Evolutionary conservation across 2,329 filamentous ascomycete genomes (phyloP), one percentile per base, ranked within the genome.

Genomic region (Pleomassaria siparia): DNA sequence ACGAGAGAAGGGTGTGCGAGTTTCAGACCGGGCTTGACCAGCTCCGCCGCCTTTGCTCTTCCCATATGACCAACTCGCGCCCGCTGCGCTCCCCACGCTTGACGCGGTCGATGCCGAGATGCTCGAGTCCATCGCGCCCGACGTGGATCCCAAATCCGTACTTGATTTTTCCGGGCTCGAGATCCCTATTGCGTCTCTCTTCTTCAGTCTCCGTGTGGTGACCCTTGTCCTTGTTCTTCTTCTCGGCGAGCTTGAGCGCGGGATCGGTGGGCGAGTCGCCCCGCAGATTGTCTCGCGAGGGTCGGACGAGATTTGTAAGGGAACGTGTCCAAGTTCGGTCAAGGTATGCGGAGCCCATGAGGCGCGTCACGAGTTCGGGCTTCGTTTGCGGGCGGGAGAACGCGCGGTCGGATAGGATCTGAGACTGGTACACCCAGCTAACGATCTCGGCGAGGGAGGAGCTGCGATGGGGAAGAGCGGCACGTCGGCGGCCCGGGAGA

Each of bases 371-470:
- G 16, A 96, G 78, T 54, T 91, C 86, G 0, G 76, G 76, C 54
- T 85, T 86, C n/a, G 79, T 84, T 22, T 78, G 76, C 2, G 86
- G 82, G 29, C 84, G 80, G 42, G 84, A 79, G 65, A 96, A 92
- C 0, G 87, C 81, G 9, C 84, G 78, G 62, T 96, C 91, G 4
- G 81, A 76, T 2, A 89, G 75, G 15, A 95, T 75, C 20, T 86
- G 85, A 35, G 85, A 85, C 56, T 86, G 85, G 49, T 88, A 84
- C 33, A 92, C 76, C 66, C 92, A 91, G 62, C 84, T 86, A 57
- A 95, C 80, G 18, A 91, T 77, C 65, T 91, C 89, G 1, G 88
- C 87, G 15, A 95, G 77, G 39, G 81, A 89, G 50, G 79, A 81
- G 32, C 88, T 84, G 4, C 79, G 78, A 64, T 95, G 90, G 0